Conservation (phyloP, 1,284 basidiomycete species). For the Ceratobasidium sp. region DNA sequence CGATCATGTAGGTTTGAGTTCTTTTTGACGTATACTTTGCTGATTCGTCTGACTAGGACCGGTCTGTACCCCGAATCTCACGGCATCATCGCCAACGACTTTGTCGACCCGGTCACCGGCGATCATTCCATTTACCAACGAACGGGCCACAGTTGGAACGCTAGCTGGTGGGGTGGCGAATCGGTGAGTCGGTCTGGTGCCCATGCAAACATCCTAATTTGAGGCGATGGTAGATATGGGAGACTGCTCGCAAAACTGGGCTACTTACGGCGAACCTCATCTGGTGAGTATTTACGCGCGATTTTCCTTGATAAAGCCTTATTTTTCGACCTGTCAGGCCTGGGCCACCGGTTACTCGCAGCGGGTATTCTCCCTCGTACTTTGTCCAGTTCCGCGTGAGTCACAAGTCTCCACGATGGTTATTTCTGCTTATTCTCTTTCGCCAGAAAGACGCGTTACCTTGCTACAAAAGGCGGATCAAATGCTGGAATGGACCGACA, state of each 20-base stretch:
- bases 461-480: slow-evolving; percentile 77
- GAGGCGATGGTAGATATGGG: slow-evolving; percentile 77
- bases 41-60: slow-evolving; percentile 67
- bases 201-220: not conserved
- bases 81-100: slow-evolving; percentile 92
- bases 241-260: slow-evolving; percentile 79
- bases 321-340: slow-evolving; percentile 66
- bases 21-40: not conserved
- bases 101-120: slow-evolving; percentile 78
- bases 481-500: slow-evolving; percentile 81
- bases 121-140: slow-evolving; percentile 79
- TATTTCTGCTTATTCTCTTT: no score
- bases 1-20: slow-evolving; percentile 72
- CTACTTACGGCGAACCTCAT: slow-evolving; percentile 87
- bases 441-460: slow-evolving; percentile 58
- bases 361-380: slow-evolving; percentile 76
- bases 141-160: slow-evolving; percentile 70
- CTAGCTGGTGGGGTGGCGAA: slow-evolving; percentile 88
- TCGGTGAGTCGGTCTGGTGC: slow-evolving; percentile 66
- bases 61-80: slow-evolving; percentile 89
- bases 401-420: not conserved
- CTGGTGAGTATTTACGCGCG: slow-evolving; percentile 70
- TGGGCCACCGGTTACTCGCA: slow-evolving; percentile 77
- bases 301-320: slow-evolving; percentile 5
- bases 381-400: slow-evolving; percentile 80